These are phyloP conservation scores for Colletotrichum sp. DNA, from an alignment of 2,329 filamentous ascomycete species.

Conservation along the genomic window DNA sequence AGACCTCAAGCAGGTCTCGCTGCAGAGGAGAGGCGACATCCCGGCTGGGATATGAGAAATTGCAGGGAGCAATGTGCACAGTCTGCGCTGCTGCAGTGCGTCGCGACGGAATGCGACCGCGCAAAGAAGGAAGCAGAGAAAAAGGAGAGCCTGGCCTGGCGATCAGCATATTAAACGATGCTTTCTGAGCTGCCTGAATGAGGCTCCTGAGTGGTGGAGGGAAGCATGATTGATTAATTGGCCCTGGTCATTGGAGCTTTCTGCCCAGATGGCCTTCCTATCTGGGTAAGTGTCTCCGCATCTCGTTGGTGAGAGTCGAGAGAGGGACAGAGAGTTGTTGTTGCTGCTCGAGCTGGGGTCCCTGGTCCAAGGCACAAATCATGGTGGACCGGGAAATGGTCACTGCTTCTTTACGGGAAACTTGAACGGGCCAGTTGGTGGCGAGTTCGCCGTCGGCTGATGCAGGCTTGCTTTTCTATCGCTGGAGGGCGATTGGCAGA, in stretches of 20 bases:
- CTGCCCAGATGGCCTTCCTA: constrained; percentile 12
- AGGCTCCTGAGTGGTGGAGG: constrained; percentile 1
- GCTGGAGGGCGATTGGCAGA: constrained; percentile 4
- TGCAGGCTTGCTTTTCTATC: not conserved
- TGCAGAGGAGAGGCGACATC: not conserved
- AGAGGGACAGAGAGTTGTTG: not conserved
- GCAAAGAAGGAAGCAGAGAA: not conserved
- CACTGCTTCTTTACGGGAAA: not conserved
- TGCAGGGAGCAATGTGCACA: not conserved
- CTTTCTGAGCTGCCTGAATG: constrained; percentile 13
- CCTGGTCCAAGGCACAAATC: not conserved
- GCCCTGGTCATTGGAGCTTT: not conserved
- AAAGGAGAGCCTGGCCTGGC: not conserved
- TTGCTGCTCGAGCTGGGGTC: not conserved
- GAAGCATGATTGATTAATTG: not conserved
- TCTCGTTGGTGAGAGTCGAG: not conserved
- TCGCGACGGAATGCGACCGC: not conserved
- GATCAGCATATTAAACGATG: not conserved
- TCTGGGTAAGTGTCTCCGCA: constrained; percentile 5
- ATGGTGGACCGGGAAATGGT: not conserved
- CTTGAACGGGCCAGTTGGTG: not conserved
- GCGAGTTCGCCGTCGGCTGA: not conserved
- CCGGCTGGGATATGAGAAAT: constrained; percentile 1
- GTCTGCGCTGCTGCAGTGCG: not conserved
- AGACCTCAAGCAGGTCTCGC: not conserved